These are phyloP conservation scores for Neobulgaria alba DNA, from an alignment of 2,329 filamentous ascomycete species.

Conservation along the genomic window DNA sequence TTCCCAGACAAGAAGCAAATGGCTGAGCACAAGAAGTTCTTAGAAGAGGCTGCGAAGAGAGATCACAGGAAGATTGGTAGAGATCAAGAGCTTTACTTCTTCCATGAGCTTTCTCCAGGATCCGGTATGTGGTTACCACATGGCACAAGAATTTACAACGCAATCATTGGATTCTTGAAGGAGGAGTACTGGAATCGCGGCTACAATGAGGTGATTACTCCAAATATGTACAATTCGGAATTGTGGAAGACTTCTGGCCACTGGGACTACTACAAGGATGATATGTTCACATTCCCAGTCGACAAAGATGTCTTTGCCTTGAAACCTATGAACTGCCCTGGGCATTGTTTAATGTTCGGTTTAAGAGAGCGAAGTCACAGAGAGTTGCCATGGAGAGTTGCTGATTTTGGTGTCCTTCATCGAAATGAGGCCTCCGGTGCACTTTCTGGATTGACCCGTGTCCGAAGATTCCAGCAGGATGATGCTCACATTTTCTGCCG, in stretches of 20 bases:
- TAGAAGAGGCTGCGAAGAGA: constrained; percentile 96
- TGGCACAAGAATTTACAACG: constrained; percentile 88
- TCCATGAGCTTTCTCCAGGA: constrained; percentile 87
- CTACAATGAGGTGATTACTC: constrained; percentile 91
- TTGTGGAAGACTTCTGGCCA: constrained; percentile 94
- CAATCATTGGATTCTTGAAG: constrained; percentile 71
- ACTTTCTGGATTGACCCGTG: constrained; percentile 80
- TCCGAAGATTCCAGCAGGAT: constrained; percentile 91
- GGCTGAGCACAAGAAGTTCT: constrained; percentile 85
- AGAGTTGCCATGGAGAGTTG: constrained; percentile 84
- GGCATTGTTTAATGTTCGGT: constrained; percentile 81
- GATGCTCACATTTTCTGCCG: constrained; percentile 95
- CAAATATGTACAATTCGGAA: constrained; percentile 91
- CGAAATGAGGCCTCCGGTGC: constrained; percentile 93
- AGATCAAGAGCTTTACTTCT: constrained; percentile 97
- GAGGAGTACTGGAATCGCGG: constrained; percentile 87
- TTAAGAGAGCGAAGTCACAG: constrained; percentile 79
- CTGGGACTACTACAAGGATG: constrained; percentile 88
- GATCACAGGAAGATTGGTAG: constrained; percentile 90
- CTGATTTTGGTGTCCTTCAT: constrained; percentile 93
- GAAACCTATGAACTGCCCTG: constrained; percentile 98
- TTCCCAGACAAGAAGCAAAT: constrained; percentile 96
- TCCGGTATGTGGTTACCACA: constrained; percentile 89
- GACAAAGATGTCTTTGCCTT: constrained; percentile 81
- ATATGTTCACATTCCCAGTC: constrained; percentile 82